Evolutionary conservation across 768 basidiomycete genomes (phyloP).

Genomic region (Suillus ampliporus): DNA sequence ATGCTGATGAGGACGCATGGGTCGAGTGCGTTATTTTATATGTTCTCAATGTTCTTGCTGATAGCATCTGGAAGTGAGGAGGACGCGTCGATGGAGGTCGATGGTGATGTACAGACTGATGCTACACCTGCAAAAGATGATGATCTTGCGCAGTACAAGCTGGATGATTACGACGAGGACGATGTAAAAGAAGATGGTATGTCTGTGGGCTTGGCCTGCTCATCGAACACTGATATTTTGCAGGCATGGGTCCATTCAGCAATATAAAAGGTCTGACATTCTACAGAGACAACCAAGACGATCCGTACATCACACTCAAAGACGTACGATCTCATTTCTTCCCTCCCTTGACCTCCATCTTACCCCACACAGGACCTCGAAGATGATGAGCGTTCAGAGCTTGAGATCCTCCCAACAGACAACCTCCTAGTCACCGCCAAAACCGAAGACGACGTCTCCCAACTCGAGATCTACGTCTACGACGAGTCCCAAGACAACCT

Average conservation of each 20-base stretch:
- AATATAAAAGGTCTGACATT: constrained; percentile 95
- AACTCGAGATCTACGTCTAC: constrained; percentile 95
- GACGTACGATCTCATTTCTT: constrained; percentile 57
- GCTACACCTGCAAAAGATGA: constrained; percentile 48
- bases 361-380: constrained; percentile 59
- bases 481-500: constrained; percentile 91
- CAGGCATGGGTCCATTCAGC: constrained; percentile 83
- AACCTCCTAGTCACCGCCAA: constrained; percentile 92
- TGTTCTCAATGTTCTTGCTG: constrained; percentile 23
- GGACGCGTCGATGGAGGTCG: constrained; percentile 69
- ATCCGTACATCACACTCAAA: constrained; percentile 96
- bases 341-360: constrained; percentile 5
- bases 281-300: constrained; percentile 90
- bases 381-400: constrained; percentile 86
- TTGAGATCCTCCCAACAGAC: constrained; percentile 88
- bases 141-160: constrained; percentile 84
- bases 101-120: constrained; percentile 37
- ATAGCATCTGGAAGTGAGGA: constrained; percentile 44
- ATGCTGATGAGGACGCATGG: constrained; percentile 67
- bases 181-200: constrained; percentile 54
- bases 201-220: neutral
- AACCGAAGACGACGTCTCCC: constrained; percentile 96
- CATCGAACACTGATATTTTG: neutral
- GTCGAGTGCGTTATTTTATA: constrained; percentile 74
- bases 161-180: constrained; percentile 87